Evolutionary conservation across 495 filamentous ascomycete species (phyloP).

Genomic region (Pyronema omphalodes): DNA sequence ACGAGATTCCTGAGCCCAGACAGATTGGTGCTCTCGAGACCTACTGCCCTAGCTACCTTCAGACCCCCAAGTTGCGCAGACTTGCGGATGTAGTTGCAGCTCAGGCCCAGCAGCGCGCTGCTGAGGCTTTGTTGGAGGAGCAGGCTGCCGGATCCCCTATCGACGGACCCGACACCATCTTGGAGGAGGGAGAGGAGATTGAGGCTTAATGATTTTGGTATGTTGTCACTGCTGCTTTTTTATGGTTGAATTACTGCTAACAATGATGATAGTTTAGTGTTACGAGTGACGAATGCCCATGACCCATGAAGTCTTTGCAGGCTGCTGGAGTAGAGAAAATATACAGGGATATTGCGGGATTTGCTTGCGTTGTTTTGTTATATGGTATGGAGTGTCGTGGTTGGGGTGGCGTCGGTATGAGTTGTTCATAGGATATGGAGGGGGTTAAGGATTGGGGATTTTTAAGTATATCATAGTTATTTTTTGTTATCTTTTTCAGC

Average conservation of each 20-base stretch:
- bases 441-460: too few relatives aligned
- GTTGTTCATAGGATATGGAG: too few relatives aligned
- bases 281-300: constrained; percentile 3
- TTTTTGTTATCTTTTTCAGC: too few relatives aligned
- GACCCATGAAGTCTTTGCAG: not conserved
- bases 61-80: constrained; percentile 84
- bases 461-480: too few relatives aligned
- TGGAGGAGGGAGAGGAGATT: constrained; percentile 2
- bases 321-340: constrained; percentile 1
- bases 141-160: not conserved
- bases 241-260: not conserved
- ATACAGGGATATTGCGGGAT: not conserved
- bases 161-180: not conserved
- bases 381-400: too few relatives aligned
- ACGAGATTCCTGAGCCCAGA: constrained; percentile 93
- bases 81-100: constrained; percentile 93
- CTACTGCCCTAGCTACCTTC: constrained; percentile 93
- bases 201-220: constrained; percentile 5
- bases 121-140: constrained; percentile 6
- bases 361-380: not conserved
- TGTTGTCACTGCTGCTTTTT: not conserved
- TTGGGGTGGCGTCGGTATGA: too few relatives aligned
- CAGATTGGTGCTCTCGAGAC: constrained; percentile 94
- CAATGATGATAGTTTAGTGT: not conserved
- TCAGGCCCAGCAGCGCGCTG: constrained; percentile 39